Evolutionary conservation across 176 grass and related monocot species (phyloP), one percentile per base, ranked within the genome.

Genomic region (Neostapfia colusana): DNA sequence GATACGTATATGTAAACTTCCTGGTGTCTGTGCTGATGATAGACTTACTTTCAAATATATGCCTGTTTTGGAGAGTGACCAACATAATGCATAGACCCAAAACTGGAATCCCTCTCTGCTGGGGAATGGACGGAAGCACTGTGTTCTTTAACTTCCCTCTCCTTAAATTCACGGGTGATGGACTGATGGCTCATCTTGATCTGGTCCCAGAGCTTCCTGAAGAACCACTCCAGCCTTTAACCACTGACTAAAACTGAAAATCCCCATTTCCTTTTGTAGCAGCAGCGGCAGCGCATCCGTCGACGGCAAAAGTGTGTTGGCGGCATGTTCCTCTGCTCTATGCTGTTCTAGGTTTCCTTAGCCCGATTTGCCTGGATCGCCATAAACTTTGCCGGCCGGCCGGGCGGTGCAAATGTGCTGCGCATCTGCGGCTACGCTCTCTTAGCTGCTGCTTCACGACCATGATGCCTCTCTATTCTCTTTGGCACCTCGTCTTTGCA

Each of bases 351-450:
- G 55, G 77, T 81, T 81, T 34, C 40, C 41, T 81, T 83, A 87
- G 70, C 78, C 48, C 43, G 63, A 72, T 90, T 85, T 86, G 61
- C 45, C 69, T 66, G 61, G 28, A 77, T 70, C 51, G n/a, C 3
- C 31, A 31, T 63, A 58, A 79, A 77, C 72, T 57, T 54, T 54
- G 50, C 48, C 44, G 48, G 37, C 7, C 24, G 70, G 24, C 15
- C n/a, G n/a, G n/a, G n/a, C n/a, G n/a, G n/a, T n/a, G 44, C 81
- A 83, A 74, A 85, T 78, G 84, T 86, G 91, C 76, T 26, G 38
- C 18, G 57, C 79, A 82, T 72, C 28, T 86, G 80, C 81, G 35
- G 35, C 74, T 66, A 67, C 58, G 13, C 17, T 35, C 15, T 37
- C 23, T 15, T 59, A 66, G 34, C 40, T 37, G 43, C 51, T 54